These are phyloP conservation scores for Venturia asperata DNA, from an alignment of 2,329 filamentous ascomycete genomes.

Conservation along the genomic window DNA sequence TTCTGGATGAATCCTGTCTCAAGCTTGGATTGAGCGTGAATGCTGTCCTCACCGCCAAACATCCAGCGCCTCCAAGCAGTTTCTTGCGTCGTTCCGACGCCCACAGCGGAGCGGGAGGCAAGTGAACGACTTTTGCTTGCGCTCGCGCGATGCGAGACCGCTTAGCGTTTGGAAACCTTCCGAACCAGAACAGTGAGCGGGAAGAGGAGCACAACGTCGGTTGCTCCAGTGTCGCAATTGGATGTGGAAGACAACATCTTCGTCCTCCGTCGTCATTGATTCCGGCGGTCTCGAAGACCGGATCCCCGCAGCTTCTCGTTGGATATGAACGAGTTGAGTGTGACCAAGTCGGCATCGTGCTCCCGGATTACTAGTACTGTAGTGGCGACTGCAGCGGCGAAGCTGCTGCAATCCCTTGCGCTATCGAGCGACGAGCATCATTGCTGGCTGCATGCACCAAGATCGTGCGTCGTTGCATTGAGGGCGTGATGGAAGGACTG, in stretches of 20 bases:
- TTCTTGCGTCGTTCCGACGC: not conserved
- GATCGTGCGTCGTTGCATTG: not conserved
- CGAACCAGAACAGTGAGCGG: not conserved
- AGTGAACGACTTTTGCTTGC: not conserved
- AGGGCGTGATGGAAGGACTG: not conserved
- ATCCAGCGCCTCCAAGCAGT: not conserved
- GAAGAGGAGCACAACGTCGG: not conserved
- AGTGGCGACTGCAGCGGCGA: not conserved
- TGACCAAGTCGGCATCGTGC: not conserved
- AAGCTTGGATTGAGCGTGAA: not conserved
- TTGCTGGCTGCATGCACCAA: conserved; percentile 7
- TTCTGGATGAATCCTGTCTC: not conserved
- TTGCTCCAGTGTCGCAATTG: not conserved
- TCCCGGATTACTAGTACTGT: too few species aligned
- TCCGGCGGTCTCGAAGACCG: not conserved
- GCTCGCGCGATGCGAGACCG: not conserved
- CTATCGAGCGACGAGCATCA: conserved; percentile 4
- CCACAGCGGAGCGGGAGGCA: not conserved
- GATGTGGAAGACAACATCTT: not conserved
- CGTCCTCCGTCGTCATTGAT: not conserved
- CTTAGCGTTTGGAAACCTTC: not conserved
- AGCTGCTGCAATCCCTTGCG: conserved; percentile 1
- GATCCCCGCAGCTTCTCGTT: conserved; percentile 4
- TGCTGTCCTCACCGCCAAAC: not conserved
- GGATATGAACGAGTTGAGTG: not conserved